Evolutionary conservation across 306 rosid species (phyloP), one percentile per base, ranked within the genome.

Genomic region (Argentina anserina): DNA sequence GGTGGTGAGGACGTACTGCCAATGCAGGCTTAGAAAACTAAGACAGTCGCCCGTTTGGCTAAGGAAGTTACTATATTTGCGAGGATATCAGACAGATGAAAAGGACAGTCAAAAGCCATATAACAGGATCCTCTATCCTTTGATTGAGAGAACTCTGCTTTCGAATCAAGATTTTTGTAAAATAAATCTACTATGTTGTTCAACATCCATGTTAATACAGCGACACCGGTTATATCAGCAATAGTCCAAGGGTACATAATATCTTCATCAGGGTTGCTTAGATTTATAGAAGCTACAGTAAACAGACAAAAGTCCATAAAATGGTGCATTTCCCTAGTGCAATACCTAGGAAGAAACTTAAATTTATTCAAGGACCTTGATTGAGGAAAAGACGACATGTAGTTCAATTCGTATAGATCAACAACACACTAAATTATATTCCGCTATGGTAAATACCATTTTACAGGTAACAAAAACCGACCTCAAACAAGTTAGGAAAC

Each of bases 391-490:
- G 66, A 58, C 75, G 40, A 37, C 6, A 6, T 7, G 0, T 14
- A 52, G 43, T 53, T 33, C 65, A 53, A 39, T 37, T 25, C 65
- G 25, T 36, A 37, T 37, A 6, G 25, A 6, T 20, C 12, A 9
- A 69, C 8, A 62, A 78, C 40, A 29, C 69, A 45, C 21, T 14
- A 28, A 68, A 42, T 40, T 23, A 21, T 37, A 59, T 31, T 60
- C 37, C 20, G 6, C 69, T 25, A 60, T 21, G 33, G 63, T 28
- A 79, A 4, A 62, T 15, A 46, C 26, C 36, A 28, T 36, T 65
- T 6, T 61, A 31, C 64, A 61, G 23, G 18, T 18, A 2, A 64
- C 66, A 74, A 82, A 77, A 63, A 49, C 25, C 39, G 37, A 34
- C 64, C 43, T 42, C 28, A 55, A 77, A 61, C 56, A 62, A 26